A percentile compares a stretch with the other conserved stretches of the same genome.
Evolutionary conservation across 2,329 filamentous ascomycete species (phyloP).

Genomic region (Microsporum audouinii): DNA sequence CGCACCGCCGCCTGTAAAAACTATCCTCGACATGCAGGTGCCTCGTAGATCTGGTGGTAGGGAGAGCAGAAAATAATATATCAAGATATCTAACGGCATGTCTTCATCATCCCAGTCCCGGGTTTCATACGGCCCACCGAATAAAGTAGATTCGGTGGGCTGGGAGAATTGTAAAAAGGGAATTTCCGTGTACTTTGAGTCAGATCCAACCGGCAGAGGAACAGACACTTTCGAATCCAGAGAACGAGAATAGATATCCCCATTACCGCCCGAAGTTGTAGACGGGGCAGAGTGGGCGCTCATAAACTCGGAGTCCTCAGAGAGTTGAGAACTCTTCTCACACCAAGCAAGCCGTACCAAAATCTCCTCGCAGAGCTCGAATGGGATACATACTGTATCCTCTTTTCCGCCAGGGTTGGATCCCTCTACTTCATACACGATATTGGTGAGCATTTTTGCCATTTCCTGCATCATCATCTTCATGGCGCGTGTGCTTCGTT

Average conservation of each 20-base stretch:
- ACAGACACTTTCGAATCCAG: slow-evolving; percentile 29
- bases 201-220: slow-evolving; percentile 34
- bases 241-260: slow-evolving; percentile 5
- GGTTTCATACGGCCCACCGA: slow-evolving; percentile 44
- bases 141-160: slow-evolving; percentile 64
- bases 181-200: slow-evolving; percentile 42
- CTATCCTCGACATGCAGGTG: slow-evolving; percentile 75
- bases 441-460: slow-evolving; percentile 34
- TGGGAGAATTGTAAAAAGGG: slow-evolving; percentile 60
- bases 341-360: slow-evolving; percentile 70
- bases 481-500: slow-evolving; percentile 61
- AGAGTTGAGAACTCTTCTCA: slow-evolving; percentile 21
- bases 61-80: slow-evolving; percentile 63
- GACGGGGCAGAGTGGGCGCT: neutral
- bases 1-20: slow-evolving; percentile 74
- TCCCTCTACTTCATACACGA: slow-evolving; percentile 16
- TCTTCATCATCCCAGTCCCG: slow-evolving; percentile 76
- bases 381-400: slow-evolving; percentile 43
- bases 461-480: slow-evolving; percentile 60
- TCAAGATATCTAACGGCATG: slow-evolving; percentile 60
- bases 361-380: slow-evolving; percentile 74
- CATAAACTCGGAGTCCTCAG: slow-evolving; percentile 5
- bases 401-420: slow-evolving; percentile 19
- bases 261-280: slow-evolving; percentile 15
- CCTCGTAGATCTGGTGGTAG: slow-evolving; percentile 73